Evolutionary conservation across 2,329 filamentous ascomycete species (phyloP).

Genomic region (Escovopsis sp.): DNA sequence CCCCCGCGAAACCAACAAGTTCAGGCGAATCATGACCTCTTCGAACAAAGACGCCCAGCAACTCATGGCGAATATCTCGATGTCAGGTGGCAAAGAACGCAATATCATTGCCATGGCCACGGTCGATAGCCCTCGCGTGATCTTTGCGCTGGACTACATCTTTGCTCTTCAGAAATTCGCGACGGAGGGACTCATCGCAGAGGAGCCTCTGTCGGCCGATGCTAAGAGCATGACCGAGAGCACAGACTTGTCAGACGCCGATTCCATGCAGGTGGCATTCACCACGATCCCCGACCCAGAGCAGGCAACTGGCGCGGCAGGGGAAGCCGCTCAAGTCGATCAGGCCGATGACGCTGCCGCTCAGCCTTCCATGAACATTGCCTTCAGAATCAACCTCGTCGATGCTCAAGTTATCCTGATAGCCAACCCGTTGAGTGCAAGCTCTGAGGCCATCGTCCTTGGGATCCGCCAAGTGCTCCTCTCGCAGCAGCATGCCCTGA

Average conservation of each 20-base stretch:
- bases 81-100: constrained; percentile 69
- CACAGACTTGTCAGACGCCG: constrained; percentile 42
- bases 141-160: constrained; percentile 90
- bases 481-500: constrained; percentile 85
- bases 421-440: constrained; percentile 77
- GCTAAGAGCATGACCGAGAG: constrained; percentile 40
- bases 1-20: constrained; percentile 82
- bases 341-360: constrained; percentile 7
- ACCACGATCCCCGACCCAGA: constrained; percentile 11
- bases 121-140: constrained; percentile 85
- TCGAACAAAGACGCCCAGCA: constrained; percentile 93
- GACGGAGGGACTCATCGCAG: constrained; percentile 48
- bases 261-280: constrained; percentile 36
- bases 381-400: constrained; percentile 85
- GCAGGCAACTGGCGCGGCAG: constrained; percentile 14
- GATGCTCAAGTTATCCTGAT: constrained; percentile 95
- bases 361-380: constrained; percentile 47
- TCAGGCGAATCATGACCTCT: constrained; percentile 93
- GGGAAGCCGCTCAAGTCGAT: constrained; percentile 6
- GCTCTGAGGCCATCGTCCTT: constrained; percentile 89
- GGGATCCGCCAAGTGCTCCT: constrained; percentile 87
- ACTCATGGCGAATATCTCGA: constrained; percentile 93
- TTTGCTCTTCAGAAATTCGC: constrained; percentile 78
- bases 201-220: constrained; percentile 39
- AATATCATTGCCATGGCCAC: constrained; percentile 83